A percentile compares a stretch with the other conserved stretches of the same genome.
phyloP scores from a whole-genome alignment of 495 filamentous ascomycete species.

The Penicillium lagena region DNA sequence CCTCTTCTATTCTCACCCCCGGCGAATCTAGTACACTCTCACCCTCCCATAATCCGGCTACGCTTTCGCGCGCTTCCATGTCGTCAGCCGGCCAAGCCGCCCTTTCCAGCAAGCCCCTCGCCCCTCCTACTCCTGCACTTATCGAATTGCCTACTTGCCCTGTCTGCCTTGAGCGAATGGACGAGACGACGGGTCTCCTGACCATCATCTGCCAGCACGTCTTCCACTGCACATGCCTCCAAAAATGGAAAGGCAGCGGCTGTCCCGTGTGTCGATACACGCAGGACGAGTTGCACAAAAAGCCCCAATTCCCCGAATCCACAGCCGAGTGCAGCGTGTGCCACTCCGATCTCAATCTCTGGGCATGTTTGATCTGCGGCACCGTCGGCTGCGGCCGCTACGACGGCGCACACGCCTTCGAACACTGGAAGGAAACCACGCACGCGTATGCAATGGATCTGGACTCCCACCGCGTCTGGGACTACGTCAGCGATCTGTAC shows the following conservation, averaged over 20 bases:
- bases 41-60: constrained; percentile 37
- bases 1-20: constrained; percentile 11
- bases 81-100: constrained; percentile 40
- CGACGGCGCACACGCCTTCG: constrained; percentile 87
- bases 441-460: constrained; percentile 94
- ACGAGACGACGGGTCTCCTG: constrained; percentile 88
- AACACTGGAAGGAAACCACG: constrained; percentile 81
- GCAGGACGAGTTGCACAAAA: constrained; percentile 45
- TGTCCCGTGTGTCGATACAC: constrained; percentile 95
- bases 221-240: constrained; percentile 93
- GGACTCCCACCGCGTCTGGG: constrained; percentile 91
- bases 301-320: constrained; percentile 11
- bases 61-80: constrained; percentile 26
- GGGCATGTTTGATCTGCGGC: constrained; percentile 93
- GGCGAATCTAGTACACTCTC: constrained; percentile 25
- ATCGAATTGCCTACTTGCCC: constrained; percentile 93
- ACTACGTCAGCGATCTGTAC: constrained; percentile 91
- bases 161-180: constrained; percentile 96
- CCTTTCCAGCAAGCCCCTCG: constrained; percentile 71
- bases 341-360: constrained; percentile 73
- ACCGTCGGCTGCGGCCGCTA: constrained; percentile 91
- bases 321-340: constrained; percentile 64
- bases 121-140: constrained; percentile 84
- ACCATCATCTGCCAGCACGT: constrained; percentile 98
- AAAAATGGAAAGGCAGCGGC: constrained; percentile 91